Evolutionary conservation across 2,329 filamentous ascomycete species (phyloP).

Genomic region (Xylaria sp.): DNA sequence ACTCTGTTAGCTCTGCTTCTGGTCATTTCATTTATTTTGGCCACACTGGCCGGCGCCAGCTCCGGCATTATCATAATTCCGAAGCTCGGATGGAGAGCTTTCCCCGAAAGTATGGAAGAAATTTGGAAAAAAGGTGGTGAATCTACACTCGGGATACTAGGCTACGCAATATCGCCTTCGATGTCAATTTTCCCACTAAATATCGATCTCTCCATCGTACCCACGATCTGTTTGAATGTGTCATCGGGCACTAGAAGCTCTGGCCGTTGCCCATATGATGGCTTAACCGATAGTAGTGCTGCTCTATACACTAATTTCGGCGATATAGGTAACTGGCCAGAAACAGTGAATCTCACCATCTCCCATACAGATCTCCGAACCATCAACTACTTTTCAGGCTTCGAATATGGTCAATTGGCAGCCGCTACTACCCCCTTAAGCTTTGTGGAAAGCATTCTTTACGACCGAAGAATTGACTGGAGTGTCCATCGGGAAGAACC

Average conservation of each 20-base stretch:
- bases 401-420: not conserved
- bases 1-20: not conserved
- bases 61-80: not conserved
- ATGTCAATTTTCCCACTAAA: not conserved
- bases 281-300: not conserved
- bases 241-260: too few species aligned
- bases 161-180: not conserved
- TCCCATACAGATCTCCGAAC: not conserved
- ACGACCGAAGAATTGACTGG: too few species aligned
- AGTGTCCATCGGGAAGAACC: not conserved
- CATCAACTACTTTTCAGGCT: not conserved
- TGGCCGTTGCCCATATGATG: not conserved
- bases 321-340: not conserved
- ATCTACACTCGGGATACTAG: too few species aligned
- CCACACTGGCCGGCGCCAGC: not conserved
- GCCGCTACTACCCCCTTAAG: not conserved
- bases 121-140: too few species aligned
- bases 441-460: not conserved
- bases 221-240: not conserved
- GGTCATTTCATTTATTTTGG: not conserved
- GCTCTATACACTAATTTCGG: not conserved
- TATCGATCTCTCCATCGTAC: not conserved
- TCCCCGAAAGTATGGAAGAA: too few species aligned
- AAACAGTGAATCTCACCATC: not conserved
- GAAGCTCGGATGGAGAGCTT: not conserved